Evolutionary conservation across 2,329 filamentous ascomycete species (phyloP), one percentile per base, ranked within the genome.

Genomic region (Claviceps sp.): DNA sequence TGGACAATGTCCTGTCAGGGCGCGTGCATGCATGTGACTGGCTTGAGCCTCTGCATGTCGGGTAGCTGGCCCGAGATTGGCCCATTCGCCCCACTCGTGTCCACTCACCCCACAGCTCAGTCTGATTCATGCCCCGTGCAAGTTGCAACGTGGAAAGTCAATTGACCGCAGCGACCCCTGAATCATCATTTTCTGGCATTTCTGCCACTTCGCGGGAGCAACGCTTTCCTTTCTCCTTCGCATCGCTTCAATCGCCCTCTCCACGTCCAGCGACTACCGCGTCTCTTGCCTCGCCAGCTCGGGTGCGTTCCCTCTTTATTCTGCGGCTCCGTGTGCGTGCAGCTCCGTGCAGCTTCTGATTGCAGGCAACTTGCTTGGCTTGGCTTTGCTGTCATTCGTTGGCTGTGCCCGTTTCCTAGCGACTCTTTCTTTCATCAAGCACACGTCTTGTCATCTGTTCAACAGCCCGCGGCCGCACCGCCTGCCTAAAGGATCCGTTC

Each of bases 231-330:
- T 40, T n/a, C 16, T 17, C 11, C 22, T 43, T 26, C 46, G 45
- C 49, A 47, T 51, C 43, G 40, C 49, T 51, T 8, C 48, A 17
- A 46, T 30, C 45, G n/a, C 17, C 47, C 17, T 17, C 47, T 44
- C 38, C 37, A 47, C 41, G 8, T 24, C 50, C 41, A 34, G n/a
- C 52, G 41, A 46, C 26, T 41, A 16, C 26, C 34, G 38, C 50
- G 42, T 50, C 22, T 44, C 42, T 40, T 46, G 48, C 47, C 45
- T 52, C 39, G 48, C 42, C 50, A 52, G 53, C 41, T 42, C 22
- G 34, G 46, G 41, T 50, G 46, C 37, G n/a, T 51, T 26, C 24
- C 41, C 34, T 49, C 5, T 19, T 30, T 38, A 2, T 47, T 43
- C 37, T 50, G 45, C 19, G 37, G 40, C 24, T 22, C 46, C 38